Conservation (phyloP, 345 rosid genomes). For the Balakata baccata region DNA sequence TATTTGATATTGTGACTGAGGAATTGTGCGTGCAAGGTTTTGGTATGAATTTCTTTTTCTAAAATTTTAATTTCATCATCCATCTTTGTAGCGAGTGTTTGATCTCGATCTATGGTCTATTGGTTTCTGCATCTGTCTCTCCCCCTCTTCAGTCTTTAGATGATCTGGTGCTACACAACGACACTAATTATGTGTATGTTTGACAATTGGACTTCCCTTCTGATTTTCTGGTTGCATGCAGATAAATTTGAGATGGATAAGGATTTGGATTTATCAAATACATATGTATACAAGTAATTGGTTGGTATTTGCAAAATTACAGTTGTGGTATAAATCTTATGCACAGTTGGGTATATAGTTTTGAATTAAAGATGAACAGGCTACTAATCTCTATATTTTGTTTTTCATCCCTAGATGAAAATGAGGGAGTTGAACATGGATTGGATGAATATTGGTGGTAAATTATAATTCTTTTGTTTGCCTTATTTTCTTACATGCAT, state of each 20-base stretch:
- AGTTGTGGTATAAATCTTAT: background rate
- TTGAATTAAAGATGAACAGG: background rate
- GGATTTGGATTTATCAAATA: no score
- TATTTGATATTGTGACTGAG: background rate
- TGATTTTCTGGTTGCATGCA: slow-evolving; percentile 5
- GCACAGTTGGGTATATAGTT: background rate
- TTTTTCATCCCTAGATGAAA: background rate
- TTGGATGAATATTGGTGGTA: background rate
- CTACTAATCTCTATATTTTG: background rate
- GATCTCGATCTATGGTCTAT: slow-evolving; percentile 24
- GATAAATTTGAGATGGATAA: slow-evolving; percentile 4
- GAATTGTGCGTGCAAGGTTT: background rate
- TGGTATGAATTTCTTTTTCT: background rate
- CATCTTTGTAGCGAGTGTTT: background rate
- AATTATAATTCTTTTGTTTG: background rate
- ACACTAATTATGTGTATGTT: background rate
- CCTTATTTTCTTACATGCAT: background rate
- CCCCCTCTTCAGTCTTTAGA: background rate
- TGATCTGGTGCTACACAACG: slow-evolving; percentile 1
- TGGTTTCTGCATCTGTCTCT: background rate
- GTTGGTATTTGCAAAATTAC: background rate
- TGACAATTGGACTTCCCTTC: background rate
- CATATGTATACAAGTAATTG: no score
- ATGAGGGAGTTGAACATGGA: background rate
- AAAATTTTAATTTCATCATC: background rate